Conservation (phyloP, 2,329 filamentous ascomycete species). For the Shiraia sp. region DNA sequence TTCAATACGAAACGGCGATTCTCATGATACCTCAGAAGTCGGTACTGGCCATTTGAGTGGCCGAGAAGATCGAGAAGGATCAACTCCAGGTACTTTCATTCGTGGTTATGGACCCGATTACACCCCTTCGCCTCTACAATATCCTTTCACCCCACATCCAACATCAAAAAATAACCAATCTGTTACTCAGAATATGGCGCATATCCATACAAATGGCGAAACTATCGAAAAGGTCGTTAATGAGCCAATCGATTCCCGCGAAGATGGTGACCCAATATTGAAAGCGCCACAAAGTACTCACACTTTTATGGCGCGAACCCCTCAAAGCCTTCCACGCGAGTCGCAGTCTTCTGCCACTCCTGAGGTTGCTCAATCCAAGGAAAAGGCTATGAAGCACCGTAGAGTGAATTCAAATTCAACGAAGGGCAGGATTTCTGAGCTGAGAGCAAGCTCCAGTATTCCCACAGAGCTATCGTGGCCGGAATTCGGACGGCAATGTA, state of each 20-base stretch:
- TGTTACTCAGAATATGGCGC: conserved; percentile 10
- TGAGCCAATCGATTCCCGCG: conserved; percentile 7
- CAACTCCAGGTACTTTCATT: conserved; percentile 33
- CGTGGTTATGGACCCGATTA: conserved; percentile 33
- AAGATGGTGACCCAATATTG: conserved; percentile 10
- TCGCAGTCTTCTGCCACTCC: conserved; percentile 38
- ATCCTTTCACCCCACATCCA: conserved; percentile 28
- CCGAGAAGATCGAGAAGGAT: conserved; percentile 36
- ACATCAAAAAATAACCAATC: conserved; percentile 1
- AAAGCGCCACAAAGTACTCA: conserved; percentile 17
- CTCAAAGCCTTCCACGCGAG: conserved; percentile 23
- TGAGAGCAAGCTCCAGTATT: conserved; percentile 76
- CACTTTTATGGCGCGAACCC: conserved; percentile 26
- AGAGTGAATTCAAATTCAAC: conserved; percentile 19
- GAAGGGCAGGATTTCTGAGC: conserved; percentile 30
- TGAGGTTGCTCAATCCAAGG: conserved; percentile 31
- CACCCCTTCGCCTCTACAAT: conserved; percentile 33
- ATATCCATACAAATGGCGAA: conserved; percentile 14
- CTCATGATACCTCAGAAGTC: conserved; percentile 41
- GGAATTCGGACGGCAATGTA: conserved; percentile 89
- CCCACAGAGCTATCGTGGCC: conserved; percentile 71
- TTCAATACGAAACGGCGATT: conserved; percentile 45
- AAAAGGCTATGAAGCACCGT: conserved; percentile 19
- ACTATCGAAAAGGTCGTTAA: conserved; percentile 12
- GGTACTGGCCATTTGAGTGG: conserved; percentile 37